Base-by-base conservation (phyloP, 2,329 filamentous ascomycete species). In the Clonostachys rhizophaga region DNA sequence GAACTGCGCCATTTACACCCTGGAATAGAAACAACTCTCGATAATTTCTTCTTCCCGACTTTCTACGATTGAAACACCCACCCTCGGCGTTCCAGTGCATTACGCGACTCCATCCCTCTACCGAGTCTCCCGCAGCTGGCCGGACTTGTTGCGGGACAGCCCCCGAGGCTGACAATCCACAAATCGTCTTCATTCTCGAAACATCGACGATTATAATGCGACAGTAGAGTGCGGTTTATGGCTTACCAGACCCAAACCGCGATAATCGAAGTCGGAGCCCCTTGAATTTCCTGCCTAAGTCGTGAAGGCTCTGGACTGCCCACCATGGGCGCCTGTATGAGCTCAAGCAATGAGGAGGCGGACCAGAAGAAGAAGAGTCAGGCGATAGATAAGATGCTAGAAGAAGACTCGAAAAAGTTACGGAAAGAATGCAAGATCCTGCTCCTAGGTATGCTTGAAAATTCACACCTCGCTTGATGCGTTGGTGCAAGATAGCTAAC, bases 351-450 rank as follows among this genome's bases (percentile, higher is more conserved):
- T 65, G 91, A 91, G 66, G 90, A 95, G 74, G 83, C 79, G 66
- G 91, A 96, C 65, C 86, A 91, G 78, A 96, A 94, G 81, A 96
- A 97, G 78, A 84, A 88, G 70, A 96, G 91, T 69, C 91, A 96
- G 71, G 87, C 87, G 67, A 99, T 99, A 64, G 94, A 99, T 71
- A 88, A 87, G 69, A 86, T 83, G 60, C 78, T 99, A 52, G 92
- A 97, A 67, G 92, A 97, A 66, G 94, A 99, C 68, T 95, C 91
- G 45, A 90, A 89, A 68, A 83, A 88, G 67, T 76, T 97, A 75
- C 85, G 91, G 66, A 83, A 91, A 75, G 94, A 99, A 87, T 97
- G 94, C 89, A 99, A 99, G 74, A 97, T 99, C 57, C 72, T 99
- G 51, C 76, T 99, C 47, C 77, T 99, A 59, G 94, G 94, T 97